Evolutionary conservation across 2,329 filamentous ascomycete genomes (phyloP).

Genomic region (Aspergillus ochraceus): DNA sequence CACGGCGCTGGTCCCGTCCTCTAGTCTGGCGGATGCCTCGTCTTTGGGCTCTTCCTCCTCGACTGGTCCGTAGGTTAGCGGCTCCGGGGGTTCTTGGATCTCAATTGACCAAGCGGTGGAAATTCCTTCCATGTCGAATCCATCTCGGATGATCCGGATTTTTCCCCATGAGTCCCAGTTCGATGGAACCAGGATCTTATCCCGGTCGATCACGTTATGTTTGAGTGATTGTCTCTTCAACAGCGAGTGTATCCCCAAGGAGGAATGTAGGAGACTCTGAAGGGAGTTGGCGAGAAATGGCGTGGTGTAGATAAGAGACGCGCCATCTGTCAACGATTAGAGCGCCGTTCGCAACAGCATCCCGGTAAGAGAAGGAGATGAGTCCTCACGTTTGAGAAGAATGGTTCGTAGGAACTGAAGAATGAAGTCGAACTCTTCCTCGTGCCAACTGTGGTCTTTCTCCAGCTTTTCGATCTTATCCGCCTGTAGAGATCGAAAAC

Average conservation of each 20-base stretch:
- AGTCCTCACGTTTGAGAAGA: slow-evolving; percentile 72
- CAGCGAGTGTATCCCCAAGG: slow-evolving; percentile 80
- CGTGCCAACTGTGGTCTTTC: slow-evolving; percentile 88
- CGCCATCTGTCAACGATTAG: slow-evolving; percentile 61
- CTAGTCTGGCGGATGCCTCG: slow-evolving; percentile 15
- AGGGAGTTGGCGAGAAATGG: slow-evolving; percentile 75
- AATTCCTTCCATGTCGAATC: slow-evolving; percentile 85
- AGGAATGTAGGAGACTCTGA: slow-evolving; percentile 78
- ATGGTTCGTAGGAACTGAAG: slow-evolving; percentile 90
- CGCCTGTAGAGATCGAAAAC: slow-evolving; percentile 50
- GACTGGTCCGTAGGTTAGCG: slow-evolving; percentile 23
- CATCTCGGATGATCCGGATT: slow-evolving; percentile 86
- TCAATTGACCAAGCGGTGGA: slow-evolving; percentile 85
- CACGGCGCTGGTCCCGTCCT: slow-evolving; percentile 61
- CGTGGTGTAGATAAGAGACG: slow-evolving; percentile 81
- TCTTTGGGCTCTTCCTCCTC: slow-evolving; percentile 26
- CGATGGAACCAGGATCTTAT: slow-evolving; percentile 89
- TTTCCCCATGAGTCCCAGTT: slow-evolving; percentile 99
- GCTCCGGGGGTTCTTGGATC: slow-evolving; percentile 59
- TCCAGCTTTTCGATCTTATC: slow-evolving; percentile 90
- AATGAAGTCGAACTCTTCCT: slow-evolving; percentile 94
- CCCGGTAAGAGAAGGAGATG: slow-evolving; percentile 17
- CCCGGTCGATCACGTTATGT: slow-evolving; percentile 88
- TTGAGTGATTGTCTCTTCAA: slow-evolving; percentile 76
- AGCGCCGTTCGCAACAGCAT: background rate